Conservation (phyloP, 2,329 filamentous ascomycete genomes). For the Cladorrhinum sp. region DNA sequence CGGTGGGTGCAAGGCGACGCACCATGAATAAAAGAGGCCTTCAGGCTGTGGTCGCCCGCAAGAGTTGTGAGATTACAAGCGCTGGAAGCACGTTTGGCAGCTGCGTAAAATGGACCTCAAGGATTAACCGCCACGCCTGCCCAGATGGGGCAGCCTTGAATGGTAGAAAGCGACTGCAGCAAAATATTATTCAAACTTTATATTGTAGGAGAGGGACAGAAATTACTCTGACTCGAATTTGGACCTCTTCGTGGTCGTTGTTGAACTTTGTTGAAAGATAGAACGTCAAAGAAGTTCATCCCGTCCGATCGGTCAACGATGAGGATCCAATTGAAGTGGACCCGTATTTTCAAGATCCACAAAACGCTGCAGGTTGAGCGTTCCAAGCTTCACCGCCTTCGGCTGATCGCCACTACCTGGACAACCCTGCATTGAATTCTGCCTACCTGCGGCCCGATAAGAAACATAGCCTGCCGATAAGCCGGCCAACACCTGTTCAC, state of each 20-base stretch:
- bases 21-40: not conserved
- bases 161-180: not conserved
- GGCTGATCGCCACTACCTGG: not conserved
- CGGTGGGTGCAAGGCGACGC: not conserved
- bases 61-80: not conserved
- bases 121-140: too few species aligned
- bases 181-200: not conserved
- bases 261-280: slow-evolving; percentile 46
- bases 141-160: too few species aligned
- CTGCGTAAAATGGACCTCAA: not conserved
- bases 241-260: too few species aligned
- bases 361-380: not conserved
- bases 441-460: not conserved
- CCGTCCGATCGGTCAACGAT: not conserved
- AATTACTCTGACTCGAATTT: too few species aligned
- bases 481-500: not conserved
- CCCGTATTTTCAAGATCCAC: not conserved
- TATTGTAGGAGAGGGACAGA: too few species aligned
- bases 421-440: not conserved
- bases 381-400: not conserved
- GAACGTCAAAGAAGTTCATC: not conserved
- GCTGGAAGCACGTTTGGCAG: too few species aligned
- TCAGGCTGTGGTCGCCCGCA: not conserved
- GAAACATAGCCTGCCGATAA: not conserved
- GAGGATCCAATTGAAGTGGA: not conserved